Conservation (phyloP, 2,329 filamentous ascomycete genomes). For the Chaetomium sp. region DNA sequence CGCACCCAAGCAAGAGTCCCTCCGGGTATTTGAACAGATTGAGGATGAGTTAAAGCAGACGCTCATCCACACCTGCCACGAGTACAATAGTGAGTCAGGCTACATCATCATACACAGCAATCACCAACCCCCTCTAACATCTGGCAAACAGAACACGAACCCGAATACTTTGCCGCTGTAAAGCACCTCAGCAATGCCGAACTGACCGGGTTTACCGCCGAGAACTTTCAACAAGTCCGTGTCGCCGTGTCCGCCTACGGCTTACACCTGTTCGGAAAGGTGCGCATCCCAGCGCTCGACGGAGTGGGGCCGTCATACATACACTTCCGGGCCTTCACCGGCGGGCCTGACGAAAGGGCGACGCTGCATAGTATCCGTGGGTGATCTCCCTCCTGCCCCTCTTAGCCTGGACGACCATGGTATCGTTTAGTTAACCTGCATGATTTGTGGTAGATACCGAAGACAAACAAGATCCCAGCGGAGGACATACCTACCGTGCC, state of each 20-base stretch:
- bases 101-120: not conserved
- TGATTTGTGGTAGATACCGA: conserved; percentile 31
- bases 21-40: conserved; percentile 43
- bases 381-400: not conserved
- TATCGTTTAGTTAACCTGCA: too few relatives aligned
- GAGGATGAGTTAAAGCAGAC: conserved; percentile 45
- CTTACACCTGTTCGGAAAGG: conserved; percentile 43
- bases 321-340: conserved; percentile 43
- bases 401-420: not conserved
- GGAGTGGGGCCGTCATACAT: conserved; percentile 35
- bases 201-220: conserved; percentile 31
- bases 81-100: conserved; percentile 35
- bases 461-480: conserved; percentile 37
- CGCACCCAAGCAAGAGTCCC: conserved; percentile 43
- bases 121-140: not conserved
- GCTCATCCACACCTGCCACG: conserved; percentile 43
- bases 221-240: conserved; percentile 40
- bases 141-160: conserved; percentile 41
- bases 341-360: conserved; percentile 34
- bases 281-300: conserved; percentile 38
- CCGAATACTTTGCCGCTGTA: conserved; percentile 48
- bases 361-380: conserved; percentile 40
- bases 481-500: conserved; percentile 38
- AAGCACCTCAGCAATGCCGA: conserved; percentile 33
- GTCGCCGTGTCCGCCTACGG: conserved; percentile 43